Evolutionary conservation across 192 early-diverging fungal genomes (phyloP).

Genomic region (Pilaira anomala): DNA sequence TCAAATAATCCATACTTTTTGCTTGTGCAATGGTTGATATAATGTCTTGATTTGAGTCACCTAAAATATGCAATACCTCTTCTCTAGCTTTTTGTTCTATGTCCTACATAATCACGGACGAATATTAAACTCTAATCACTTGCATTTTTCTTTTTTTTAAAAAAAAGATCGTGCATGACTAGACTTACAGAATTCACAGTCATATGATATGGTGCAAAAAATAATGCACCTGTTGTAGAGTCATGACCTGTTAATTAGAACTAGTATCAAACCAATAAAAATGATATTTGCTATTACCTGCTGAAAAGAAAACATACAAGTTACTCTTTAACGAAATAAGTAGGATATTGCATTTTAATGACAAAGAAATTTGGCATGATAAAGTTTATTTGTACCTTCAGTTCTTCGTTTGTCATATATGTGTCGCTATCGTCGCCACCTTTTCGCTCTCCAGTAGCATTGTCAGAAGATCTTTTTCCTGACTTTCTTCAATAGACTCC

Average conservation of each 20-base stretch:
- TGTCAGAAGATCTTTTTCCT: slow-evolving; percentile 34
- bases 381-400: neutral
- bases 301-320: slow-evolving; percentile 47
- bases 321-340: slow-evolving; percentile 14
- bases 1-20: slow-evolving; percentile 49
- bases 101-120: slow-evolving; percentile 34
- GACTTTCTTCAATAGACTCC: neutral
- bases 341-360: neutral
- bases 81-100: slow-evolving; percentile 54
- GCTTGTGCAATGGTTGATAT: slow-evolving; percentile 50
- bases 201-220: slow-evolving; percentile 44
- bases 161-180: no score
- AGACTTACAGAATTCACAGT: slow-evolving; percentile 34
- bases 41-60: slow-evolving; percentile 47
- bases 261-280: no score
- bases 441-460: slow-evolving; percentile 25
- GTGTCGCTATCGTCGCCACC: neutral
- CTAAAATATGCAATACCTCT: slow-evolving; percentile 49
- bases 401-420: neutral
- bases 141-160: no score
- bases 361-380: slow-evolving; percentile 21
- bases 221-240: slow-evolving; percentile 54
- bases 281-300: slow-evolving; percentile 6
- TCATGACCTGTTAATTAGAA: slow-evolving; percentile 38
- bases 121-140: no score